Conservation (phyloP, 1,139 yeast species). For the Kurtzmaniella natalensis region DNA sequence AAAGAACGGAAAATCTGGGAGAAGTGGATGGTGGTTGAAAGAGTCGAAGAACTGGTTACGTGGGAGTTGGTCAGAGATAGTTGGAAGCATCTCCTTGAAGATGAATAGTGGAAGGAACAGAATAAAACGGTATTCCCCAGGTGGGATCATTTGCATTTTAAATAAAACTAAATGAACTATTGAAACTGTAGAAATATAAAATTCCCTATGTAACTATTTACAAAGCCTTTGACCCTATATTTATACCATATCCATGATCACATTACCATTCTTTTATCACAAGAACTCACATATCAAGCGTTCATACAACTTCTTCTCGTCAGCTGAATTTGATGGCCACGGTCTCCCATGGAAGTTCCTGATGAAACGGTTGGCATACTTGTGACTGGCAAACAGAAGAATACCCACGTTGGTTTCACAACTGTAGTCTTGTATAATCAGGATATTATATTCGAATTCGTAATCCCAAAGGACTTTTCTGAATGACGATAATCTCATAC, state of each 20-base stretch:
- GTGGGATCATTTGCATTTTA: too few species aligned
- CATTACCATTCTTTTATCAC: too few species aligned
- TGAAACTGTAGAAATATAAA: too few species aligned
- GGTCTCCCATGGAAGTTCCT: constrained; percentile 50
- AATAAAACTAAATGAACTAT: too few species aligned
- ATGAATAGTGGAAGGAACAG: background rate
- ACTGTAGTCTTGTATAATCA: constrained; percentile 23
- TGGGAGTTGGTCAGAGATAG: constrained; percentile 16
- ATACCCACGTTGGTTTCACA: constrained; percentile 28
- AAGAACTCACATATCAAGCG: constrained; percentile 38
- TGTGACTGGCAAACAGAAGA: constrained; percentile 43
- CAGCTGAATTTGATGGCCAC: constrained; percentile 31
- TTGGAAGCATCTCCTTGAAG: constrained; percentile 41
- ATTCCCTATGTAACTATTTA: too few species aligned
- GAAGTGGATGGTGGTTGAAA: constrained; percentile 64
- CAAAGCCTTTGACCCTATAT: too few species aligned
- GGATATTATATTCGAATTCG: constrained; percentile 23
- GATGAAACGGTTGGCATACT: constrained; percentile 51
- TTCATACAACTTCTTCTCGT: constrained; percentile 28
- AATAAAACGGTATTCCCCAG: too few species aligned
- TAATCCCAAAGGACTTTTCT: constrained; percentile 39
- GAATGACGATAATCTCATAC: constrained; percentile 28
- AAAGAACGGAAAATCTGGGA: constrained; percentile 75
- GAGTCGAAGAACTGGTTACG: constrained; percentile 6
- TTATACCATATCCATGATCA: too few species aligned